Evolutionary conservation across 176 grass and related monocot genomes (phyloP).

Genomic region (Thalia dealbata): DNA sequence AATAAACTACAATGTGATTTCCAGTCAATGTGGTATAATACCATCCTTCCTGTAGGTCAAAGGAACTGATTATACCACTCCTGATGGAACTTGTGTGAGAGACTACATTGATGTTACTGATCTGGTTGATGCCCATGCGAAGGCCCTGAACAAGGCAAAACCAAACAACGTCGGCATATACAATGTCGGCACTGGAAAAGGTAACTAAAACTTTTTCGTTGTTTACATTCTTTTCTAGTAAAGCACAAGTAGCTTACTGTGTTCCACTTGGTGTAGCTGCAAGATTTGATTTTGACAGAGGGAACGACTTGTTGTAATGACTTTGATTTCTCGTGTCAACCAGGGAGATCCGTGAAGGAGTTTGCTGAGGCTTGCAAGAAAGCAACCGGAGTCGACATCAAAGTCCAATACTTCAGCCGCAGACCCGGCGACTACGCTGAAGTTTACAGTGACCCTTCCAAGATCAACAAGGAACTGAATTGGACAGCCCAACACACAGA

Average conservation of each 20-base stretch:
- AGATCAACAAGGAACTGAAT: conserved; percentile 58
- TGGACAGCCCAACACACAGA: conserved; percentile 76
- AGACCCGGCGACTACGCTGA: conserved; percentile 87
- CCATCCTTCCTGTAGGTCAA: conserved; percentile 34
- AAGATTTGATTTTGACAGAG: neutral
- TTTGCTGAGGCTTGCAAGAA: conserved; percentile 83
- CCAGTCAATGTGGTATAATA: too few species aligned
- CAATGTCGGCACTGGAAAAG: conserved; percentile 91
- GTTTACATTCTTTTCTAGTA: neutral
- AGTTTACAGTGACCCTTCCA: conserved; percentile 87
- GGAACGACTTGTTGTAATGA: neutral
- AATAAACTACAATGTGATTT: conserved; percentile 1
- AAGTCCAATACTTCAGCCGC: conserved; percentile 47
- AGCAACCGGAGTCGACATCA: conserved; percentile 75
- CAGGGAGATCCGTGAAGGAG: conserved; percentile 94
- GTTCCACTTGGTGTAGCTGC: too few species aligned
- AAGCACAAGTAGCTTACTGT: neutral
- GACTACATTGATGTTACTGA: conserved; percentile 99
- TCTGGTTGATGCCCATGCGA: conserved; percentile 96
- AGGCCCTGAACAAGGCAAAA: conserved; percentile 72
- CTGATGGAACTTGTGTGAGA: conserved; percentile 78
- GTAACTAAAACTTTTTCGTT: conserved; percentile 18
- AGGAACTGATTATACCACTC: conserved; percentile 55
- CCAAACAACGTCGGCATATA: conserved; percentile 87
- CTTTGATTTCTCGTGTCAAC: conserved; percentile 2